phyloP scores from a whole-genome alignment of 192 early-diverging fungal species.

The Coemansia sp. region DNA sequence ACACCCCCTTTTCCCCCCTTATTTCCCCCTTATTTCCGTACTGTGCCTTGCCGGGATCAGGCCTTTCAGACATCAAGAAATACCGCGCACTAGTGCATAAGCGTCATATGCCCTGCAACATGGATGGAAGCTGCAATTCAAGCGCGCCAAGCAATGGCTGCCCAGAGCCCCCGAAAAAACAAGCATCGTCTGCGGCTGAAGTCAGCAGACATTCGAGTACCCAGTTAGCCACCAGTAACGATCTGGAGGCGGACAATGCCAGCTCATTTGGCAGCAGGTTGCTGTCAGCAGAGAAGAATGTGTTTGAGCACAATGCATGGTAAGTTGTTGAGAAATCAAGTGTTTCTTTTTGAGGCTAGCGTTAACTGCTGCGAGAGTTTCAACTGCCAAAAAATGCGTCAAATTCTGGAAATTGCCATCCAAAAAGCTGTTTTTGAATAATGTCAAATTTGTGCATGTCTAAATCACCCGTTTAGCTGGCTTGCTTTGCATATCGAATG shows the following conservation, averaged over 20 bases:
- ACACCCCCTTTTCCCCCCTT: background rate
- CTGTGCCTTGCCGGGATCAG: background rate
- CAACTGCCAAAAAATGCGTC: too few relatives aligned
- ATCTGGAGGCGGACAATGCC: constrained; percentile 7
- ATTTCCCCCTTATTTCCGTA: background rate
- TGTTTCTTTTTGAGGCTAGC: too few relatives aligned
- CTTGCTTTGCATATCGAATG: too few relatives aligned
- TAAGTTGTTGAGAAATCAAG: constrained; percentile 30
- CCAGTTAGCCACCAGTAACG: constrained; percentile 6
- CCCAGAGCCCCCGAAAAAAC: constrained; percentile 31
- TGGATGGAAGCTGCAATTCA: constrained; percentile 7
- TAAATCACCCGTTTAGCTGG: too few relatives aligned
- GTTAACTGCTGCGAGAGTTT: too few relatives aligned
- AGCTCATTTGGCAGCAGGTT: constrained; percentile 71
- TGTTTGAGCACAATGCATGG: constrained; percentile 94
- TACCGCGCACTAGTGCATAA: background rate
- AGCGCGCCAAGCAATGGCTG: constrained; percentile 3
- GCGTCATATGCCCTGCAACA: constrained; percentile 1
- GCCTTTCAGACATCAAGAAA: background rate
- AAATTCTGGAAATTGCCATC: too few relatives aligned
- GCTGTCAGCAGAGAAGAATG: constrained; percentile 68
- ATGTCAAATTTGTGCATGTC: too few relatives aligned
- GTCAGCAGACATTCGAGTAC: constrained; percentile 16
- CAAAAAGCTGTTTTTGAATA: too few relatives aligned
- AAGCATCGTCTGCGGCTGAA: constrained; percentile 41